Evolutionary conservation across 2,329 filamentous ascomycete species (phyloP), one percentile per base, ranked within the genome.

Genomic region (Capronia coronata): DNA sequence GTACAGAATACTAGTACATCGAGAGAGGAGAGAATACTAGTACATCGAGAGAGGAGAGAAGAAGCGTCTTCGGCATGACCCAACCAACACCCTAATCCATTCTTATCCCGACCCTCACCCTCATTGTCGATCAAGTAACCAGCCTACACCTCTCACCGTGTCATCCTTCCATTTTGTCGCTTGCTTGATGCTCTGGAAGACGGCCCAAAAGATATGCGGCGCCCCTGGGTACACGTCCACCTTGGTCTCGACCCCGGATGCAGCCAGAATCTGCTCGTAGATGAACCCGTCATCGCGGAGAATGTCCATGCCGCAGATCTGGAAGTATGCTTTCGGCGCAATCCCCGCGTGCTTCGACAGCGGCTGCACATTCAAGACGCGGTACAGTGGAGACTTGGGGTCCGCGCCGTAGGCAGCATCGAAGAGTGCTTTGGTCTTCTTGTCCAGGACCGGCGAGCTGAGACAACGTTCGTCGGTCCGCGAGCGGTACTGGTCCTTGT

Each of bases 281-380:
- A 78, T 70, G 29, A 79, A 53, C 0, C 63, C 72, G 43, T 78
- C 76, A 51, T 80, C 77, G 2, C 77, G 64, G 1, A 77, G 53
- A 0, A 71, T 71, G 57, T 79, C 77, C 52, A 73, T 51, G 8
- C 75, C 76, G 51, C 67, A 69, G 0, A 77, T 64, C 56, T 77
- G 73, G 0, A 79, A 62, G 57, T 75, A 78, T 0, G 70, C 67
- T 1, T 64, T 67, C 5, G 75, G 75, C 19, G 50, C 45, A 8
- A 75, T 60, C 2, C 56, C 64, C 2, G 56, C 52, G 43, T 73
- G 64, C 1, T 59, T 54, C 1, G 56, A 63, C 16, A 59, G 52
- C n/a, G 48, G 44, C 11, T 22, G 29, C 16, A 23, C 35, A 34
- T 51, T 48, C 30, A 47, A 45, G 7, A 40, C 48, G 18, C 22